Conservation (phyloP, 2,329 filamentous ascomycete species). For the Apiospora hydei region DNA sequence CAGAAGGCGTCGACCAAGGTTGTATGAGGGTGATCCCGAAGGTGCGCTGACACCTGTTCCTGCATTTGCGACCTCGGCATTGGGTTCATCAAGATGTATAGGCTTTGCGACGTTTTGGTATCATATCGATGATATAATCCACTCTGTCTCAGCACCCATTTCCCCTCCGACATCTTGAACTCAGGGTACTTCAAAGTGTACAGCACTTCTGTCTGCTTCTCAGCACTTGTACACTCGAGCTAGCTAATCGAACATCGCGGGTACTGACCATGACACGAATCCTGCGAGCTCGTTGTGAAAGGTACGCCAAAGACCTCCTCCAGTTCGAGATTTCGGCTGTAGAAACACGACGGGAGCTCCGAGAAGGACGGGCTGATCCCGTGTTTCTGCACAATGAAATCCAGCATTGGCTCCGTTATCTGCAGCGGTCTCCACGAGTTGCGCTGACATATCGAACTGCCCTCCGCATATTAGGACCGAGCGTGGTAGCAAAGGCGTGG, state of each 20-base stretch:
- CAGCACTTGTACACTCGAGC: not conserved
- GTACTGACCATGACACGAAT: slow-evolving; percentile 33
- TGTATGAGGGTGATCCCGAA: not conserved
- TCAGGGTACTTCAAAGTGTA: slow-evolving; percentile 42
- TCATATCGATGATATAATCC: slow-evolving; percentile 39
- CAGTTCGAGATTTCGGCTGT: slow-evolving; percentile 36
- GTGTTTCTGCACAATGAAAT: slow-evolving; percentile 35
- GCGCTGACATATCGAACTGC: slow-evolving; percentile 40
- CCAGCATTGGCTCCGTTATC: slow-evolving; percentile 35
- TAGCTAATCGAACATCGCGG: not conserved
- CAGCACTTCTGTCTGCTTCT: slow-evolving; percentile 32
- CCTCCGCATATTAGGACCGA: not conserved
- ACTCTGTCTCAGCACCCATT: slow-evolving; percentile 40
- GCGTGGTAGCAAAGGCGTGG: slow-evolving; percentile 13
- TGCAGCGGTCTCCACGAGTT: slow-evolving; percentile 41
- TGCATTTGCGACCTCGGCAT: slow-evolving; percentile 36
- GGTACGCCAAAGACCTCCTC: slow-evolving; percentile 39
- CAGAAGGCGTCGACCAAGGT: slow-evolving; percentile 26
- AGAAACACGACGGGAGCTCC: slow-evolving; percentile 40
- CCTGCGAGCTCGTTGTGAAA: slow-evolving; percentile 32
- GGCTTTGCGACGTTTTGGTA: slow-evolving; percentile 31
- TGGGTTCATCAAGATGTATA: slow-evolving; percentile 37
- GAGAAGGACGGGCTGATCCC: slow-evolving; percentile 34
- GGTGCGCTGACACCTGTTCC: not conserved
- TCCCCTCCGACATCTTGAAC: slow-evolving; percentile 33